Evolutionary conservation across 2,329 filamentous ascomycete genomes (phyloP).

Genomic region (Calonectria pseudoreteaudii): DNA sequence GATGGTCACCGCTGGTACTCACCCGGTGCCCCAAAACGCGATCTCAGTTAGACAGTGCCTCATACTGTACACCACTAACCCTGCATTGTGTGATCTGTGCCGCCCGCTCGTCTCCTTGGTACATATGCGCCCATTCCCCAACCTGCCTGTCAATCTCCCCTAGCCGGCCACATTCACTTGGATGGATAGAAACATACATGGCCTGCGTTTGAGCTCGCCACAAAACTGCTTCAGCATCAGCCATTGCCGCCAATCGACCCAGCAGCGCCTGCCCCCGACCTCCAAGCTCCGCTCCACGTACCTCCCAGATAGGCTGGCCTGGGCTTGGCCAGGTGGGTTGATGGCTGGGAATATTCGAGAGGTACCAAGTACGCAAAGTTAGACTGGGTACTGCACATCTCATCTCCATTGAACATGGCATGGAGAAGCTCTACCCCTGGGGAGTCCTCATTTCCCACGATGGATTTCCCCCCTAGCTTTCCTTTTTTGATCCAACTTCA

Average conservation of each 20-base stretch:
- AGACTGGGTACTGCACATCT: conserved; percentile 5
- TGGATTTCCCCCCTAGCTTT: conserved; percentile 4
- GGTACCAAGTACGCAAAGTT: background rate
- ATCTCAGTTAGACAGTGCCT: background rate
- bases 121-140: background rate
- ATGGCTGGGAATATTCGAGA: background rate
- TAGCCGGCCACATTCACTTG: background rate
- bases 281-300: background rate
- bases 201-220: background rate
- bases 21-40: background rate
- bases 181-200: background rate
- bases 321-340: conserved; percentile 9
- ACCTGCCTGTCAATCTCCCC: background rate
- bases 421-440: conserved; percentile 13
- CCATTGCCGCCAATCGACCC: background rate
- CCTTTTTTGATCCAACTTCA: background rate
- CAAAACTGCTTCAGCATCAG: background rate
- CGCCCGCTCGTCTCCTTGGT: background rate
- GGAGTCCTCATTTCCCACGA: conserved; percentile 20
- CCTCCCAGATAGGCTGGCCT: conserved; percentile 1
- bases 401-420: conserved; percentile 14
- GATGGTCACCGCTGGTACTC: background rate
- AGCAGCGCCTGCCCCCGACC: background rate
- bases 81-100: background rate
- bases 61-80: background rate